Percentiles rank a stretch among this genome's conserved stretches.
Conservation (phyloP, 2,329 filamentous ascomycete genomes). For the Fusarium vanettenii region DNA sequence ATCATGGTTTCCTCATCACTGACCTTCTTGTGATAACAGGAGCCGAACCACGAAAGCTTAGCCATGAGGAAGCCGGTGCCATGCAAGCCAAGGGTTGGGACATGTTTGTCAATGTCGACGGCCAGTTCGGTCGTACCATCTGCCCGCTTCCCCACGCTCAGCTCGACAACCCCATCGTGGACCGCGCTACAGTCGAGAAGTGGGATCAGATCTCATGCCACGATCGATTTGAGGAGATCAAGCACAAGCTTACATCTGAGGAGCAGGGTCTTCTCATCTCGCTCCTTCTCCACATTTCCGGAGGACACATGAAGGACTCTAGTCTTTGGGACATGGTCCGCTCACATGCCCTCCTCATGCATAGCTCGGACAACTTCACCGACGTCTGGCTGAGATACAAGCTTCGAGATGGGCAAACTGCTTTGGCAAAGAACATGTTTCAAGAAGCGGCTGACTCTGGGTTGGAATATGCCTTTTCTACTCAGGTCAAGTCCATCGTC, state of each 20-base stretch:
- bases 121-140: conserved; percentile 36
- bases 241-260: conserved; percentile 44
- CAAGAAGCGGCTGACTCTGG: conserved; percentile 38
- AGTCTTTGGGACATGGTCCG: conserved; percentile 38
- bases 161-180: conserved; percentile 12
- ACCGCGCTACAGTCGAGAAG: conserved; percentile 16
- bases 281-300: conserved; percentile 42
- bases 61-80: conserved; percentile 42
- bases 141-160: conserved; percentile 43
- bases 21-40: not conserved
- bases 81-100: conserved; percentile 39
- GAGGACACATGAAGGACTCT: conserved; percentile 40
- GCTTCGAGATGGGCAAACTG: conserved; percentile 45
- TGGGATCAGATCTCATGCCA: conserved; percentile 43
- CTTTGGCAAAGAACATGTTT: conserved; percentile 42
- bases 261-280: conserved; percentile 41
- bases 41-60: conserved; percentile 29
- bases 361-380: conserved; percentile 38
- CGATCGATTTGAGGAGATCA: conserved; percentile 45
- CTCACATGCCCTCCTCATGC: conserved; percentile 35
- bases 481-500: conserved; percentile 25
- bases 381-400: conserved; percentile 41
- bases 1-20: not conserved
- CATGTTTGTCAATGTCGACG: conserved; percentile 45
- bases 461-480: conserved; percentile 44